These are phyloP conservation scores for Lecanicillium sp. DNA, from an alignment of 2,329 filamentous ascomycete genomes.

Conservation along the genomic window DNA sequence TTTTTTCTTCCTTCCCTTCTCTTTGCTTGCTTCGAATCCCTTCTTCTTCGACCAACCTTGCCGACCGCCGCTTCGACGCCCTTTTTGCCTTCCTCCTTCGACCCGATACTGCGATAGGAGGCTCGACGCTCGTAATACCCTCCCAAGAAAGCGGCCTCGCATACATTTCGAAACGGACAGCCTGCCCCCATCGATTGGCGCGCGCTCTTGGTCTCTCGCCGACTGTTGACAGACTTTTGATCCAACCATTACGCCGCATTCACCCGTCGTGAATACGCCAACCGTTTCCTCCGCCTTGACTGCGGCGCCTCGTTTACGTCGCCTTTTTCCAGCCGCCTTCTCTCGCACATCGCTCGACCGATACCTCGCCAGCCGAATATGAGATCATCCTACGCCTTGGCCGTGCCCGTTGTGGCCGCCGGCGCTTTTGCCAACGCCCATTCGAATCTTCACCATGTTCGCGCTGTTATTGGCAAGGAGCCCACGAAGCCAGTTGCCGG, in stretches of 20 bases:
- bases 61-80: background rate
- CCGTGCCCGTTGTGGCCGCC: constrained; percentile 25
- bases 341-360: constrained; percentile 4
- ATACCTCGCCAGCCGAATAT: background rate
- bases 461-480: constrained; percentile 21
- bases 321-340: background rate
- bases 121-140: background rate
- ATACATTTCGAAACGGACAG: background rate
- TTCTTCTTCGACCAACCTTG: background rate
- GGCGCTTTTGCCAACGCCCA: constrained; percentile 19
- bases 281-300: background rate
- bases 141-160: background rate
- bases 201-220: background rate
- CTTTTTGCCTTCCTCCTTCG: background rate
- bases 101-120: background rate
- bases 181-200: background rate
- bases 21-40: constrained; percentile 5
- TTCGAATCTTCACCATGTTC: constrained; percentile 7
- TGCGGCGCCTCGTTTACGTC: background rate
- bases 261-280: background rate
- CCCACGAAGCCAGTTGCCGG: constrained; percentile 30
- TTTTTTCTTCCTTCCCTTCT: constrained; percentile 12
- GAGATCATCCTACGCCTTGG: constrained; percentile 11
- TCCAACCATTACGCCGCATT: background rate
- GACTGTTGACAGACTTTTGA: background rate